Conservation (phyloP, 805 yeast species). For the Groenewaldozyma tartarivorans region DNA sequence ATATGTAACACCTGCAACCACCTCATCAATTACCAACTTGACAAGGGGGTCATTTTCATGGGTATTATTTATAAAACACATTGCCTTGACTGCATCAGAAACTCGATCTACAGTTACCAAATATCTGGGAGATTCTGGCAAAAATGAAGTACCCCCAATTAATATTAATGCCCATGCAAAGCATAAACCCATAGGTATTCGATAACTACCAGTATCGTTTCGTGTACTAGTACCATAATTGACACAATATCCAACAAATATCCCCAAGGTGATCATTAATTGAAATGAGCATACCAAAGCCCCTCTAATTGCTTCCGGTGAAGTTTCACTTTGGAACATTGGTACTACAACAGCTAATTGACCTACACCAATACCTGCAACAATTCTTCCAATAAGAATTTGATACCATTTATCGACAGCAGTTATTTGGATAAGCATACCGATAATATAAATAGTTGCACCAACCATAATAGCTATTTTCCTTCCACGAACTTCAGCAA, state of each 20-base stretch:
- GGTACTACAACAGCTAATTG: conserved; percentile 69
- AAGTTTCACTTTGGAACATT: conserved; percentile 67
- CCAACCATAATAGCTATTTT: conserved; percentile 30
- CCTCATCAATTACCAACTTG: conserved; percentile 28
- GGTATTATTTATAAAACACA: conserved; percentile 36
- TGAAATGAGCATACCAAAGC: conserved; percentile 69
- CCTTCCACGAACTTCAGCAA: conserved; percentile 42
- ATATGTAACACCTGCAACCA: conserved; percentile 38
- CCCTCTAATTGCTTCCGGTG: conserved; percentile 74
- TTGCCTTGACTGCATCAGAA: conserved; percentile 47
- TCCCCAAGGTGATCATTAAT: conserved; percentile 64
- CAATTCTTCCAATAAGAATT: conserved; percentile 58
- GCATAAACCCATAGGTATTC: conserved; percentile 69
- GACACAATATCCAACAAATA: conserved; percentile 59
- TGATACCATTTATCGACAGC: conserved; percentile 32
- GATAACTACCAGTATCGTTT: conserved; percentile 41
- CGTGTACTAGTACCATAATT: conserved; percentile 57
- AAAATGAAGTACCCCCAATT: conserved; percentile 48
- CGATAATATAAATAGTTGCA: conserved; percentile 41
- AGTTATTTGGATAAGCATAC: conserved; percentile 42
- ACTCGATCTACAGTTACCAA: conserved; percentile 46
- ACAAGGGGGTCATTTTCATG: conserved; percentile 26
- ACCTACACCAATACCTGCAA: conserved; percentile 75
- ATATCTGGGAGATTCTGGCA: conserved; percentile 75
- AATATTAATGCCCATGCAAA: conserved; percentile 59